A percentile compares a stretch with the other conserved stretches of the same genome.
phyloP scores from a whole-genome alignment of 192 early-diverging fungal species.

The Podila verticillata region DNA sequence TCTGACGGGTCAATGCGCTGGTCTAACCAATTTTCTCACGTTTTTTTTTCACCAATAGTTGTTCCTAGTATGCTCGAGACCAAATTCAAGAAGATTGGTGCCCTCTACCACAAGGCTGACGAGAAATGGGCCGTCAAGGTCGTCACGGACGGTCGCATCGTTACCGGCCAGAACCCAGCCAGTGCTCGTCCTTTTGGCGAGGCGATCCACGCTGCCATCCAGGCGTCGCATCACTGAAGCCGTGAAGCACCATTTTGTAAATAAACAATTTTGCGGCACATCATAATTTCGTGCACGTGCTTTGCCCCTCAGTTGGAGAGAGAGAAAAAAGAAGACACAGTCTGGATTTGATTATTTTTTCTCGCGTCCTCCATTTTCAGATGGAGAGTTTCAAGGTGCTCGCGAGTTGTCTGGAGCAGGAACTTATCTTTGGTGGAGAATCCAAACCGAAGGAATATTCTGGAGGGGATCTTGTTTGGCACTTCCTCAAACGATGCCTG shows the following conservation, averaged over 20 bases:
- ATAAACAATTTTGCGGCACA: no score
- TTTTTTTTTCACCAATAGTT: slow-evolving; percentile 22
- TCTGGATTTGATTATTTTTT: no score
- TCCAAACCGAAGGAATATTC: no score
- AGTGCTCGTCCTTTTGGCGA: slow-evolving; percentile 57
- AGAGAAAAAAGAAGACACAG: no score
- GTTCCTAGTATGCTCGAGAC: slow-evolving; percentile 34
- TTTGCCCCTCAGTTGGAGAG: no score
- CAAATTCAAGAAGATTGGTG: slow-evolving; percentile 59
- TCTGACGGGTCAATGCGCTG: slow-evolving; percentile 48
- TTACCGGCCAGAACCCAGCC: slow-evolving; percentile 78
- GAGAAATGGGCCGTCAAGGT: slow-evolving; percentile 59
- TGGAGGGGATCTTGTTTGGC: no score
- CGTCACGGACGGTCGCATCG: slow-evolving; percentile 69
- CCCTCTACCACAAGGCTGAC: slow-evolving; percentile 62
- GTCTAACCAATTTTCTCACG: slow-evolving; percentile 4
- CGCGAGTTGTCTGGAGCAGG: no score
- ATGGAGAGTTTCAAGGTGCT: no score
- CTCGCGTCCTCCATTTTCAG: no score
- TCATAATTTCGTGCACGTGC: no score
- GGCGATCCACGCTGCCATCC: slow-evolving; percentile 44
- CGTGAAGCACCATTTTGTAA: not conserved
- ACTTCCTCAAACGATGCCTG: no score
- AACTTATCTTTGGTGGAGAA: no score
- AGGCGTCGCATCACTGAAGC: not conserved